Percentiles rank a stretch among this genome's conserved stretches.
phyloP scores from a whole-genome alignment of 495 filamentous ascomycete species.

The Penicillium psychrofluorescens region DNA sequence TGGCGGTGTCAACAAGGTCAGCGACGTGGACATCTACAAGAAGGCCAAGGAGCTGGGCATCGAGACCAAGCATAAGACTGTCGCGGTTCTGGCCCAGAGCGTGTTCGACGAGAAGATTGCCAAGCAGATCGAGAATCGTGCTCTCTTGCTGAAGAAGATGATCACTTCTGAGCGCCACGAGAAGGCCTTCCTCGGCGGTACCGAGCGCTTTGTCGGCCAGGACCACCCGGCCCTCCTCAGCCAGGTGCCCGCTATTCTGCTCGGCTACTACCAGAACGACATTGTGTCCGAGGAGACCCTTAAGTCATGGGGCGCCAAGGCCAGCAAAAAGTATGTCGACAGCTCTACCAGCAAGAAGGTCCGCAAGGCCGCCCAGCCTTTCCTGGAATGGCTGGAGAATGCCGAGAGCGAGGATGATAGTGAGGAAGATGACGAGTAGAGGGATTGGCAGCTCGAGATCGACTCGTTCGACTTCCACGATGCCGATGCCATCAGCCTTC shows the following conservation, averaged over 20 bases:
- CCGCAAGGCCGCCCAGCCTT: slow-evolving; percentile 86
- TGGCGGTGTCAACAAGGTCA: slow-evolving; percentile 65
- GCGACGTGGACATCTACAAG: slow-evolving; percentile 84
- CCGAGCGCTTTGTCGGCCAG: slow-evolving; percentile 83
- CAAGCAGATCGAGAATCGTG: slow-evolving; percentile 76
- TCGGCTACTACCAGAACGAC: slow-evolving; percentile 82
- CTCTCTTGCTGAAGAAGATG: slow-evolving; percentile 83
- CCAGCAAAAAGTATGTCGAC: slow-evolving; percentile 97
- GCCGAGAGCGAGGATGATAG: slow-evolving; percentile 79
- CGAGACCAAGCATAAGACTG: slow-evolving; percentile 87
- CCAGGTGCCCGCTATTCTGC: slow-evolving; percentile 76
- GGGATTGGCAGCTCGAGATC: no score
- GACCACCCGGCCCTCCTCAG: slow-evolving; percentile 71
- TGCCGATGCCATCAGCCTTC: no score
- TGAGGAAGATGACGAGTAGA: slow-evolving; percentile 34
- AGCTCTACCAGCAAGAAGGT: slow-evolving; percentile 86
- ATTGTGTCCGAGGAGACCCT: slow-evolving; percentile 79
- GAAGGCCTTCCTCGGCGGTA: slow-evolving; percentile 95
- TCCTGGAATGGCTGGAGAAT: slow-evolving; percentile 87
- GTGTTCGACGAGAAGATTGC: slow-evolving; percentile 87
- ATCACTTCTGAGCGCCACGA: slow-evolving; percentile 85
- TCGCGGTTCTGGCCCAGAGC: slow-evolving; percentile 86
- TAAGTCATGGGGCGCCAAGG: slow-evolving; percentile 86
- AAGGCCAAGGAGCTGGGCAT: slow-evolving; percentile 95
- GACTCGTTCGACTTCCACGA: no score